These are phyloP conservation scores for Begonia peltatifolia DNA, from an alignment of 306 rosid genomes.

Conservation along the genomic window DNA sequence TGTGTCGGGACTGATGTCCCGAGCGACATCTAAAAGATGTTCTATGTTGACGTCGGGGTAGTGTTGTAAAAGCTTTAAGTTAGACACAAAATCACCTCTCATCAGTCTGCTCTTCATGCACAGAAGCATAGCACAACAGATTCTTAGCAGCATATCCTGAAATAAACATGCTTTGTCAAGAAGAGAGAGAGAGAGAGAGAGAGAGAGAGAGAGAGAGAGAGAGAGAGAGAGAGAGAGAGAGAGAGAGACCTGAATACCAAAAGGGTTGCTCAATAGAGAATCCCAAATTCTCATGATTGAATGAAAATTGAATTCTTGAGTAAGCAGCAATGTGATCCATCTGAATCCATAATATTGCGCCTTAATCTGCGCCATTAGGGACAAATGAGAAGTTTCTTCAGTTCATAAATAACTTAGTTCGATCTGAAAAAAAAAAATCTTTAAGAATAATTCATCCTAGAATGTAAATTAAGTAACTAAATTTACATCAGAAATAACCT, in stretches of 20 bases:
- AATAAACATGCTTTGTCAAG: neutral
- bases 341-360: conserved; percentile 74
- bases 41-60: conserved; percentile 55
- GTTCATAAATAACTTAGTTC: neutral
- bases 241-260: conserved; percentile 59
- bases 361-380: conserved; percentile 33
- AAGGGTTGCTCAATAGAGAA: conserved; percentile 55
- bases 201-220: conserved; percentile 5
- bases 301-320: conserved; percentile 61
- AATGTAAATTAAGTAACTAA: too few species aligned
- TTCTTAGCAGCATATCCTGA: conserved; percentile 78
- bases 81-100: conserved; percentile 61
- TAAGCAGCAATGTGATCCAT: conserved; percentile 74
- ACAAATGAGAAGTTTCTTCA: neutral
- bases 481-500: too few species aligned
- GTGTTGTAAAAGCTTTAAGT: conserved; percentile 58
- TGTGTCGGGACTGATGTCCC: conserved; percentile 43
- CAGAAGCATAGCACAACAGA: conserved; percentile 74
- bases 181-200: neutral
- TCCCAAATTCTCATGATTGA: conserved; percentile 74
- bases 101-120: conserved; percentile 46
- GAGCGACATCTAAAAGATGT: conserved; percentile 59
- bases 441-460: too few species aligned
- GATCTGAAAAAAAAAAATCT: too few species aligned
- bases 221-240: conserved; percentile 8